These are phyloP conservation scores for Hygrophorus pudorinus DNA, from an alignment of 768 basidiomycete species.

Conservation along the genomic window DNA sequence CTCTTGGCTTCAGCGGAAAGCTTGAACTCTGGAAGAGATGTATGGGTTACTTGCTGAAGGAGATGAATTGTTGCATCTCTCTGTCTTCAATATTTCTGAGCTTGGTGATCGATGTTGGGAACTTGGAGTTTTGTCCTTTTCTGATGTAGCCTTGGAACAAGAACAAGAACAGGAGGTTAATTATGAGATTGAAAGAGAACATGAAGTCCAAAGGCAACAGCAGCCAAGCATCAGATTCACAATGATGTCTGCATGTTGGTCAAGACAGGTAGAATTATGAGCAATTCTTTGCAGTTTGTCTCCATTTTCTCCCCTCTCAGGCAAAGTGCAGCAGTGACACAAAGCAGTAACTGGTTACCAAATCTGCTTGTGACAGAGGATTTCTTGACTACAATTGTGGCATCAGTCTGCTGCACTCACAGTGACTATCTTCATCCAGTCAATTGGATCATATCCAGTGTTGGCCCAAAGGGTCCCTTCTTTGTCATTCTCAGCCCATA, in stretches of 20 bases:
- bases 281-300: slow-evolving; percentile 12
- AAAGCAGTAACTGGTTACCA: slow-evolving; percentile 11
- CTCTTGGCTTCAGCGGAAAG: slow-evolving; percentile 31
- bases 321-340: slow-evolving; percentile 2
- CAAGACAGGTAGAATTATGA: slow-evolving; percentile 16
- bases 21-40: slow-evolving; percentile 25
- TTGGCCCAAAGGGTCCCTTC: neutral
- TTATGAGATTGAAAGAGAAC: slow-evolving; percentile 33
- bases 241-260: slow-evolving; percentile 18
- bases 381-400: slow-evolving; percentile 21
- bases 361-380: slow-evolving; percentile 23
- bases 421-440: slow-evolving; percentile 28
- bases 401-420: slow-evolving; percentile 1
- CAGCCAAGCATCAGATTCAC: slow-evolving; percentile 20
- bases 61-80: neutral
- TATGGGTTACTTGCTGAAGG: slow-evolving; percentile 12
- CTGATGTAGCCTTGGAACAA: slow-evolving; percentile 25
- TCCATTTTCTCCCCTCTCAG: slow-evolving; percentile 13
- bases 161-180: slow-evolving; percentile 42
- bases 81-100: slow-evolving; percentile 8
- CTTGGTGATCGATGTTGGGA: slow-evolving; percentile 17
- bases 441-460: slow-evolving; percentile 31
- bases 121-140: slow-evolving; percentile 18
- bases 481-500: slow-evolving; percentile 30
- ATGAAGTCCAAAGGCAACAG: slow-evolving; percentile 21